These are phyloP conservation scores for Chenopodium suecicum DNA, from an alignment of 148 eudicot genomes.

Conservation along the genomic window DNA sequence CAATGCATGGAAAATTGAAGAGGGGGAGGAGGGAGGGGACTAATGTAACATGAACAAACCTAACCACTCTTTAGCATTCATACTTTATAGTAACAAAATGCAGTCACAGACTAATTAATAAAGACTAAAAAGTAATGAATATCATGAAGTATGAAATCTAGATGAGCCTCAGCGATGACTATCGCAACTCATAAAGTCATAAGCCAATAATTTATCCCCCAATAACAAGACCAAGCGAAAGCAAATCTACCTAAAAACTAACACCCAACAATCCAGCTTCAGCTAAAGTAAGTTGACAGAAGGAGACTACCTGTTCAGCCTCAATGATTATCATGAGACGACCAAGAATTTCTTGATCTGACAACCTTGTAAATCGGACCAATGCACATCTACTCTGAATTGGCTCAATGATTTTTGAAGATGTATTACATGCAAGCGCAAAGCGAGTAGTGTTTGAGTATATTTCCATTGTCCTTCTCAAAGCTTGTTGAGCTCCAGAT, in stretches of 20 bases:
- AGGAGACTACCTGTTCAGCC: conserved; percentile 67
- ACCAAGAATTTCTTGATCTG: conserved; percentile 96
- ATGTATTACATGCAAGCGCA: conserved; percentile 96
- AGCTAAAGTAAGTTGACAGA: neutral
- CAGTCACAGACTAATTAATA: neutral
- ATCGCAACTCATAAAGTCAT: neutral
- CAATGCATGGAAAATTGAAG: neutral
- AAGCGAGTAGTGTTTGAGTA: conserved; percentile 94
- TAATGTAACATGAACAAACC: neutral
- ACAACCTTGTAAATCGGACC: conserved; percentile 87
- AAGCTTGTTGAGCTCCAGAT: conserved; percentile 97
- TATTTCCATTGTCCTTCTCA: conserved; percentile 96
- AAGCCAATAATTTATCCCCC: neutral
- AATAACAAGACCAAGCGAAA: neutral
- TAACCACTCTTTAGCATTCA: neutral
- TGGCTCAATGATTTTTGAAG: conserved; percentile 93
- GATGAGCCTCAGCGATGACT: neutral
- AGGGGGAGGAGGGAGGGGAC: neutral
- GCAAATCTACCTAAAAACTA: neutral
- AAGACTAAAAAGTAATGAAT: neutral
- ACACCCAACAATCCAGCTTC: neutral
- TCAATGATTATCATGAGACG: conserved; percentile 88
- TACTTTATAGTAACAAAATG: neutral
- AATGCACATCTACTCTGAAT: conserved; percentile 99
- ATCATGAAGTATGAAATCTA: neutral